Evolutionary conservation across 768 basidiomycete genomes (phyloP).

Genomic region (Panellus pusillus): DNA sequence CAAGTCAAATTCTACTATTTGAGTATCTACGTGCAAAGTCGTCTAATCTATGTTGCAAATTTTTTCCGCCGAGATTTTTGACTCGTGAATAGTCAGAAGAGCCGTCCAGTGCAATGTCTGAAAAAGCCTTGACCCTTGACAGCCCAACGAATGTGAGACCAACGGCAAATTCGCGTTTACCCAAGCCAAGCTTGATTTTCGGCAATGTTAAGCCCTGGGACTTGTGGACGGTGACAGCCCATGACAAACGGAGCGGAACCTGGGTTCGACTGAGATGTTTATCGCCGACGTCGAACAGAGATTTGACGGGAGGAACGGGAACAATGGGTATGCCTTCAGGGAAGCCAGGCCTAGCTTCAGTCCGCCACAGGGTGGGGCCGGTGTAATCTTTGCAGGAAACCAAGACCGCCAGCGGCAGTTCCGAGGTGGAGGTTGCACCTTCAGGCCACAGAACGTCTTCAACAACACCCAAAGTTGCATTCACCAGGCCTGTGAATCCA

Average conservation of each 20-base stretch:
- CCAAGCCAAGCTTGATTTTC: constrained; percentile 63
- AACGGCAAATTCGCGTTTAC: neutral
- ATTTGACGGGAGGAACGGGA: constrained; percentile 15
- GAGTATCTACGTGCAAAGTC: too few species aligned
- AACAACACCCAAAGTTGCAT: constrained; percentile 11
- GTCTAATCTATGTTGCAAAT: too few species aligned
- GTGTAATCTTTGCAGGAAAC: constrained; percentile 14
- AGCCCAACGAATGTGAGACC: neutral
- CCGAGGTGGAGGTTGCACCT: constrained; percentile 1
- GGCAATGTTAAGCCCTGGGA: constrained; percentile 72
- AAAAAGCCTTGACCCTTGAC: neutral
- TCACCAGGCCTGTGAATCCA: constrained; percentile 3
- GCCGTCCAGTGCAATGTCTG: neutral
- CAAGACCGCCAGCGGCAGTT: constrained; percentile 17
- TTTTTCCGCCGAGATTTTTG: too few species aligned
- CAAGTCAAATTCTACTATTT: too few species aligned
- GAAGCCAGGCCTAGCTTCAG: neutral
- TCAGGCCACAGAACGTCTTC: constrained; percentile 15
- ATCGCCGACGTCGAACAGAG: constrained; percentile 6
- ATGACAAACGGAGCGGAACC: constrained; percentile 61
- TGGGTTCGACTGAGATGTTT: constrained; percentile 20
- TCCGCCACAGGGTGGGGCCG: constrained; percentile 18
- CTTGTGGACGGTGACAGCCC: constrained; percentile 78
- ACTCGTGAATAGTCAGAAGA: neutral
- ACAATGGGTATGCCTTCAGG: constrained; percentile 14